Percentiles rank a stretch among this genome's conserved stretches.
These are phyloP conservation scores for Epichloe hybrida DNA, from an alignment of 2,329 filamentous ascomycete genomes.

Conservation along the genomic window DNA sequence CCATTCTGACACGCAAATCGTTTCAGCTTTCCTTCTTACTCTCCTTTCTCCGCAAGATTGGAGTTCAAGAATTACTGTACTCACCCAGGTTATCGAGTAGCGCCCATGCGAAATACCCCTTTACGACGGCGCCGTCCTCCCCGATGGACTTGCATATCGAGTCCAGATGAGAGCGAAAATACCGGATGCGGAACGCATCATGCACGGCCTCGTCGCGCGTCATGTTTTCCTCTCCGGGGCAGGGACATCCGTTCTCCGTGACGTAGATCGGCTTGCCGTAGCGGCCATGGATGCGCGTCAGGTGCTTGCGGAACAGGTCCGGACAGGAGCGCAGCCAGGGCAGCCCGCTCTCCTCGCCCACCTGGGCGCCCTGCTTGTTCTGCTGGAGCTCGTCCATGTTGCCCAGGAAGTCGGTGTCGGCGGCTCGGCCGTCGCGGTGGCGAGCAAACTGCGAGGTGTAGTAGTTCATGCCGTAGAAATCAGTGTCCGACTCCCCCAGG, in stretches of 20 bases:
- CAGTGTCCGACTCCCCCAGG: conserved; percentile 12
- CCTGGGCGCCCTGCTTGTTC: conserved; percentile 16
- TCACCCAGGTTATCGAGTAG: conserved; percentile 22
- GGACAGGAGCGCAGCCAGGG: conserved; percentile 21
- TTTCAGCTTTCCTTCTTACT: neutral
- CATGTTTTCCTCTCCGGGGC: conserved; percentile 22
- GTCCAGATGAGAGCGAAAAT: conserved; percentile 25
- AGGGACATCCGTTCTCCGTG: conserved; percentile 23
- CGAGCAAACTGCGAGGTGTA: conserved; percentile 25
- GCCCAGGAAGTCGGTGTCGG: conserved; percentile 19
- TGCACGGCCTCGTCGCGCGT: conserved; percentile 15
- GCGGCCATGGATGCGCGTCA: conserved; percentile 12
- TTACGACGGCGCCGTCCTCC: conserved; percentile 17
- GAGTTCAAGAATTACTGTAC: no score
- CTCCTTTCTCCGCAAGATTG: neutral
- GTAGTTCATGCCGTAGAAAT: conserved; percentile 29
- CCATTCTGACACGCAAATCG: conserved; percentile 13
- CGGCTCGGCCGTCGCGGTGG: conserved; percentile 12
- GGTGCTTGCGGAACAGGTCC: conserved; percentile 15
- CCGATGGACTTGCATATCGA: conserved; percentile 18
- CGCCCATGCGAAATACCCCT: conserved; percentile 23
- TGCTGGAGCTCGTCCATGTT: conserved; percentile 19
- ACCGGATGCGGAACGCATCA: conserved; percentile 22
- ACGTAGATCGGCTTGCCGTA: conserved; percentile 18
- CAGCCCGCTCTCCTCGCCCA: conserved; percentile 20